Evolutionary conservation across 2,329 filamentous ascomycete genomes (phyloP), one percentile per base, ranked within the genome.

Genomic region (Neonectria ditissima): DNA sequence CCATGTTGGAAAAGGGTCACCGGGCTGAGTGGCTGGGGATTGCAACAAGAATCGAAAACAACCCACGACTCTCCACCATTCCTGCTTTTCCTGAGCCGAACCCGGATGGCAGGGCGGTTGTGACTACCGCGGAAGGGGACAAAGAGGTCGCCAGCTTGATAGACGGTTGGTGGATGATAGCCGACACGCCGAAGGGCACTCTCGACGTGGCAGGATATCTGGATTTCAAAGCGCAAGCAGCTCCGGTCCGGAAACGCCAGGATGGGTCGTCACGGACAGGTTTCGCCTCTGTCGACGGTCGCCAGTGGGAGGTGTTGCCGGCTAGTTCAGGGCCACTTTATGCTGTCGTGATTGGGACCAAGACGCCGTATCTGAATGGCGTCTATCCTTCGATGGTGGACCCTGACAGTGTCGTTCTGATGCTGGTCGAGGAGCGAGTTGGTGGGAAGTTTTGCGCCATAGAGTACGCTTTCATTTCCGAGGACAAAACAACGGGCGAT

Each of bases 51-150:
- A 54, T 43, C 14, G 34, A 44, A 11, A 44, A 16, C n/a, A 43
- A 43, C 26, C 16, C 16, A 7, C 14, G 16, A 0, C 24, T 54
- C 34, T 43, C 52, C 1, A 54, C 52, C 1, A 43, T 54, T 4
- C 52, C 52, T 6, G 24, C 18, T 16, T 54, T 54, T 13, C 41
- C 86, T 0, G 84, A 87, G 34, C 75, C 80, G 2, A 71, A 88
- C 3, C 61, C 77, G 1, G 88, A 88, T 65, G 68, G 74, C 0
- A 61, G 74, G 22, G 59, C 59, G 13, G 26, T 81, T 2, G 67
- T 78, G 0, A 60, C 4, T 13, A 45, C 39, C 6, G 13, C 44
- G 5, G 18, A 45, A 62, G 10, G 73, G 69, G 2, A 64, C 60
- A 22, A 18, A n/a, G 41, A 59, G 34, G 48, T 26, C 26, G 39